phyloP scores from a whole-genome alignment of 805 yeast species.

The Lipomyces japonicus region DNA sequence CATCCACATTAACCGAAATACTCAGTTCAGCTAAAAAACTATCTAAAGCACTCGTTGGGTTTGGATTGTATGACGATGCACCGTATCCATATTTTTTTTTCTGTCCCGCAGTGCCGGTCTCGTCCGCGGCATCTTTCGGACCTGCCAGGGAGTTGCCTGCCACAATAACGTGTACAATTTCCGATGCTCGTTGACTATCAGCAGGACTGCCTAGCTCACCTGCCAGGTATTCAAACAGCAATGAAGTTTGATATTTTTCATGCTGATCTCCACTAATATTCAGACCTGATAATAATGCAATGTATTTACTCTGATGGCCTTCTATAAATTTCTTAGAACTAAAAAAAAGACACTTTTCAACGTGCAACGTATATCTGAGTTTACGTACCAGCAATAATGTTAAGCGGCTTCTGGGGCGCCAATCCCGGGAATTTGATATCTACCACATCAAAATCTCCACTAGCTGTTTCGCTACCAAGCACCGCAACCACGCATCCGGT shows the following conservation, averaged over 20 bases:
- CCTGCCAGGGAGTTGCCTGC: constrained; percentile 65
- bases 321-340: background rate
- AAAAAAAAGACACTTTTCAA: background rate
- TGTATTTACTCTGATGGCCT: constrained; percentile 32
- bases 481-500: constrained; percentile 89
- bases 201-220: constrained; percentile 58
- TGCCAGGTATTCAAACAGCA: constrained; percentile 63
- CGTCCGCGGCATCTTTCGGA: constrained; percentile 12
- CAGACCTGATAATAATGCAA: constrained; percentile 78
- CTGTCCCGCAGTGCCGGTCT: constrained; percentile 21
- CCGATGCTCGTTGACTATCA: constrained; percentile 28
- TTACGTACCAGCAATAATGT: background rate
- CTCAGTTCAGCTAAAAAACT: constrained; percentile 54
- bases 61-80: constrained; percentile 22
- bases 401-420: constrained; percentile 49
- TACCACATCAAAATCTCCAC: constrained; percentile 79
- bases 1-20: constrained; percentile 59
- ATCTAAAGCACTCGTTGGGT: constrained; percentile 45
- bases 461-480: constrained; percentile 76
- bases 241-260: constrained; percentile 47
- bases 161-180: constrained; percentile 53
- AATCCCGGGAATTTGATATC: constrained; percentile 71
- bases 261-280: constrained; percentile 48
- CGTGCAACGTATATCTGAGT: background rate
- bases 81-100: constrained; percentile 25